These are phyloP conservation scores for Aspergillus flavus DNA, from an alignment of 2,329 filamentous ascomycete species.

Conservation along the genomic window DNA sequence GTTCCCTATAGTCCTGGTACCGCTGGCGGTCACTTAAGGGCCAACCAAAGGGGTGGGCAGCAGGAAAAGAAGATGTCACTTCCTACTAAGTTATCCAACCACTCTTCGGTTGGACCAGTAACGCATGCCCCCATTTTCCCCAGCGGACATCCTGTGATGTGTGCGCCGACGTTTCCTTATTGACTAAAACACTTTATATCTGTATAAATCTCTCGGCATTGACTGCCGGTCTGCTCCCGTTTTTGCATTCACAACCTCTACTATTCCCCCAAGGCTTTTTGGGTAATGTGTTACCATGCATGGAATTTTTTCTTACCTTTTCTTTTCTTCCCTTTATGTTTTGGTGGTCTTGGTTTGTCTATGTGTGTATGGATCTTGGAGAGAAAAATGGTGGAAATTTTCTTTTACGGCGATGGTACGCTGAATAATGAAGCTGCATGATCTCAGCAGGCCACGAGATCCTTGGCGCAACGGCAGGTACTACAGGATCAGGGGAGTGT, in stretches of 20 bases:
- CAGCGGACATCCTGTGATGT: slow-evolving; percentile 29
- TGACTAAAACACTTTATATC: slow-evolving; percentile 24
- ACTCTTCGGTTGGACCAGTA: slow-evolving; percentile 19
- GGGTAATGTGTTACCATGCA: slow-evolving; percentile 8
- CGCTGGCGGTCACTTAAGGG: slow-evolving; percentile 16
- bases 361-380: background rate
- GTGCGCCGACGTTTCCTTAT: slow-evolving; percentile 33
- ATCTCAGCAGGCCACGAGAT: slow-evolving; percentile 10
- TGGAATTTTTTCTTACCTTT: slow-evolving; percentile 10
- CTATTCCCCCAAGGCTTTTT: background rate
- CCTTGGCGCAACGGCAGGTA: slow-evolving; percentile 11
- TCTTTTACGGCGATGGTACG: background rate
- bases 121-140: slow-evolving; percentile 27
- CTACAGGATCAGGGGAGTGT: slow-evolving; percentile 3
- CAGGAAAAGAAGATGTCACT: slow-evolving; percentile 23
- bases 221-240: slow-evolving; percentile 22
- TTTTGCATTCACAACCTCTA: slow-evolving; percentile 8
- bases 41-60: slow-evolving; percentile 22
- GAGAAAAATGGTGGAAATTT: background rate
- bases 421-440: slow-evolving; percentile 1
- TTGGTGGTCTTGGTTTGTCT: background rate
- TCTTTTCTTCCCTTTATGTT: background rate
- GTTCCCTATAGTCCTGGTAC: slow-evolving; percentile 27
- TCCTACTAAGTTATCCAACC: slow-evolving; percentile 19
- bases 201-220: slow-evolving; percentile 24